phyloP scores from a whole-genome alignment of 768 basidiomycete species.

The Termitomyces sp. region DNA sequence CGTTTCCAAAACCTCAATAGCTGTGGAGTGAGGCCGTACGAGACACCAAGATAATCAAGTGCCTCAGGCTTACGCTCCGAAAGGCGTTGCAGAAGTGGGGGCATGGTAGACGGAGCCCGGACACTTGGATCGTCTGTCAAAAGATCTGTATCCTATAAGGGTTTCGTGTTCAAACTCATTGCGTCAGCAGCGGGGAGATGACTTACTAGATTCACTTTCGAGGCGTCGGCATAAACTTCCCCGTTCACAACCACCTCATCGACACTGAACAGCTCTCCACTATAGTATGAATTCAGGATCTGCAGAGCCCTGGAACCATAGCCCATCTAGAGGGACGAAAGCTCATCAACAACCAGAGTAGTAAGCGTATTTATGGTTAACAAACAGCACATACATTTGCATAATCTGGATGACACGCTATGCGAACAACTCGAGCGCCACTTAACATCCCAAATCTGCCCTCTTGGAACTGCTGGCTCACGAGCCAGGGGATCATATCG shows the following conservation, averaged over 20 bases:
- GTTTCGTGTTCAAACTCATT: not conserved
- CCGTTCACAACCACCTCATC: conserved; percentile 62
- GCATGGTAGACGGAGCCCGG: conserved; percentile 77
- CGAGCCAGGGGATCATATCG: conserved; percentile 97
- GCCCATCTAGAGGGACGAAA: conserved; percentile 69
- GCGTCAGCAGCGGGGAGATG: not conserved
- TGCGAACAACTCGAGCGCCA: conserved; percentile 87
- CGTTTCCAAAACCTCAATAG: conserved; percentile 97
- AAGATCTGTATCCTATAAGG: conserved; percentile 41
- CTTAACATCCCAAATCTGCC: conserved; percentile 88
- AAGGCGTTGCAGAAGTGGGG: conserved; percentile 87
- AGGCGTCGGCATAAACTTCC: conserved; percentile 59
- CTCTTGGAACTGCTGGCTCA: conserved; percentile 96
- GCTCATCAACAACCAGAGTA: conserved; percentile 11
- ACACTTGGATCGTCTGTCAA: conserved; percentile 78
- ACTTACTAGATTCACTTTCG: conserved; percentile 44
- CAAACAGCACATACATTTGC: conserved; percentile 59
- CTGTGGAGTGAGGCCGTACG: conserved; percentile 88
- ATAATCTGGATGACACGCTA: conserved; percentile 96
- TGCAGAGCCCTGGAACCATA: conserved; percentile 91
- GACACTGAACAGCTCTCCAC: conserved; percentile 87
- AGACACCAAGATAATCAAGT: conserved; percentile 94
- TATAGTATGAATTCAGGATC: conserved; percentile 86
- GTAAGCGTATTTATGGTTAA: not conserved
- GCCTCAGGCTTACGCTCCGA: conserved; percentile 87